Evolutionary conservation across 2,329 filamentous ascomycete species (phyloP), one percentile per base, ranked within the genome.

Genomic region (Aureobasidium leucospermi): DNA sequence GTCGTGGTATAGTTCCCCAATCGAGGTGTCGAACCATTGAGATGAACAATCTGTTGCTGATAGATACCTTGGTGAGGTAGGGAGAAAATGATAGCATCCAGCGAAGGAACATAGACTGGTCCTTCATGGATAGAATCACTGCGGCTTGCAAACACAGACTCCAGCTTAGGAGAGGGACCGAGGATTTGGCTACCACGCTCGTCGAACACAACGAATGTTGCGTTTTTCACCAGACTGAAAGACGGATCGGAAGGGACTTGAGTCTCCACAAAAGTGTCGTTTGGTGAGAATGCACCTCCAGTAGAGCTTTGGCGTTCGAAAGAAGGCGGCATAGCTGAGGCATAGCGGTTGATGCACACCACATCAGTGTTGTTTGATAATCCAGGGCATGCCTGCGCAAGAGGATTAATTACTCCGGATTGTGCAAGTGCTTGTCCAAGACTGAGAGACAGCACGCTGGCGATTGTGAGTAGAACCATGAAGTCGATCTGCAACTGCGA

Each of bases 21-120:
- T 59, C 63, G 74, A 55, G 67, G 77, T 63, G 67, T 77, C 63
- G 70, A 66, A 58, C 74, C 68, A 64, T 78, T 77, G 56, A 81
- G 69, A 64, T 76, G 69, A 5, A 76, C 60, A 15, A 67, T 65
- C 6, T 66, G 60, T 58, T 76, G 53, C 72, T 4, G 71, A 69
- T 6, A 76, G 63, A 62, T 68, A 67, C 19, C 73, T 73, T 36
- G 71, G 59, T 19, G 72, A 71, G 34, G 72, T 69, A 7, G 69
- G 65, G n/a, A 73, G 38, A 76, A 60, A 64, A 72, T 75, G 23
- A 77, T 66, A 60, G 74, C 72, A 63, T 76, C 76, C 49, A 72
- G 70, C 23, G 66, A 65, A 6, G 73, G 69, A 3, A 75, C 71
- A 48, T 74, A 77, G 9, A 76, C 73, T 2, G 75, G 75, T 6